Evolutionary conservation across 176 grass and related monocot genomes (phyloP).

Genomic region (Aegilops bicornis): DNA sequence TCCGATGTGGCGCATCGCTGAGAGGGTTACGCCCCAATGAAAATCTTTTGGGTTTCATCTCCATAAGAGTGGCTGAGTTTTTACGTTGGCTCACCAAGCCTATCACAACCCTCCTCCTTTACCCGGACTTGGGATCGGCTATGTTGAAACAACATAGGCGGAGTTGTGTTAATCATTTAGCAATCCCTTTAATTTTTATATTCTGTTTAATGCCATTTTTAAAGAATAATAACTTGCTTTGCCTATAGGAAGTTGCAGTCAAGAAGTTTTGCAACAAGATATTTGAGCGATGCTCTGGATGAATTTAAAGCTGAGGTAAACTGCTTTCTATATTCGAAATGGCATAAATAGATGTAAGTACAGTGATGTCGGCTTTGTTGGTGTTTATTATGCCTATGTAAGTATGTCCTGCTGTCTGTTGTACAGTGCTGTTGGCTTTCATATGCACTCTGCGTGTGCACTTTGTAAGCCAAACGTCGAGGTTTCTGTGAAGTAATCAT

Average conservation of each 20-base stretch:
- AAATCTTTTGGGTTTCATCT: too few relatives aligned
- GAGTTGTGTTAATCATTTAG: background rate
- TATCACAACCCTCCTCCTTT: too few relatives aligned
- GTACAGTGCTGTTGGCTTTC: too few relatives aligned
- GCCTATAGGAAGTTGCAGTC: constrained; percentile 91
- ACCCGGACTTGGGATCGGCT: too few relatives aligned
- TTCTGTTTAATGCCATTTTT: constrained; percentile 4
- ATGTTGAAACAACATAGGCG: too few relatives aligned
- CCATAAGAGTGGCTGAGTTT: too few relatives aligned
- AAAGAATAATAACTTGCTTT: constrained; percentile 36
- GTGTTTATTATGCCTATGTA: background rate
- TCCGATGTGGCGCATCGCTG: too few relatives aligned
- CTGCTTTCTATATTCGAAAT: constrained; percentile 15
- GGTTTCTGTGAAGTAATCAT: background rate
- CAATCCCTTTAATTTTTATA: background rate
- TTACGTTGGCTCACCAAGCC: too few relatives aligned
- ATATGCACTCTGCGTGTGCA: background rate
- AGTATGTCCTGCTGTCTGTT: background rate
- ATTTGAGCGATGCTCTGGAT: constrained; percentile 94
- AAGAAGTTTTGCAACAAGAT: constrained; percentile 99
- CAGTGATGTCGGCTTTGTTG: background rate
- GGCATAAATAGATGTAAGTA: constrained; percentile 22
- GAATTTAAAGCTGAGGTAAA: constrained; percentile 98
- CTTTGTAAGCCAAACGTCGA: background rate
- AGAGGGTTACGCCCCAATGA: too few relatives aligned